Evolutionary conservation across 768 basidiomycete genomes (phyloP).

Genomic region (Coprinellus micaceus): DNA sequence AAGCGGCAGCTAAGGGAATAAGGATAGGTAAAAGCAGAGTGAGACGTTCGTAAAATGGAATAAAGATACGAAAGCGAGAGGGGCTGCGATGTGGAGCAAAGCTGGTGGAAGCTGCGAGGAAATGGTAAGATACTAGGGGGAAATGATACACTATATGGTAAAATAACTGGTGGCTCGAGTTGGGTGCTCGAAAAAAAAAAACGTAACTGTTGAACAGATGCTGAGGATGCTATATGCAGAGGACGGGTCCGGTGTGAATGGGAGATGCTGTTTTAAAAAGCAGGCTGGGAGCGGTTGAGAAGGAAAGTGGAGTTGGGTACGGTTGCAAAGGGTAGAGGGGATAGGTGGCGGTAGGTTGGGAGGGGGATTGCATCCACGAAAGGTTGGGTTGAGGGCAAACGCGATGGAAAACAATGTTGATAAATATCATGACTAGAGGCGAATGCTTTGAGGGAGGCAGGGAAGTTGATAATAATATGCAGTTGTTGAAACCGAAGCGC

Average conservation of each 20-base stretch:
- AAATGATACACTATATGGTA: neutral
- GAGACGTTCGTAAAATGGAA: neutral
- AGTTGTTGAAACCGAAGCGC: neutral
- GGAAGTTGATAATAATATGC: too few species aligned
- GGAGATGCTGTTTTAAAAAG: neutral
- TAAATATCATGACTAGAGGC: slow-evolving; percentile 1
- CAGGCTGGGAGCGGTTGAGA: neutral
- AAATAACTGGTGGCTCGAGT: neutral
- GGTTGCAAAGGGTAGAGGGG: neutral
- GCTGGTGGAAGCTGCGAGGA: neutral
- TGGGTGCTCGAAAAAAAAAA: too few species aligned
- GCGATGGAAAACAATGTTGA: neutral
- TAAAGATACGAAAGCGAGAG: neutral
- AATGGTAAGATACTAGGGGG: neutral
- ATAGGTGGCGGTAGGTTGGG: neutral
- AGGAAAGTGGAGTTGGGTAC: neutral
- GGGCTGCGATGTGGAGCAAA: neutral
- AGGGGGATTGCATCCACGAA: too few species aligned
- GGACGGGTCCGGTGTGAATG: too few species aligned
- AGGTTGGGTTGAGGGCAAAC: too few species aligned
- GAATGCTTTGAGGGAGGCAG: too few species aligned
- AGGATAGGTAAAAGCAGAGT: too few species aligned
- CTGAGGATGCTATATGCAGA: too few species aligned
- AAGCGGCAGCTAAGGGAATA: neutral
- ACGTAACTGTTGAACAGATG: too few species aligned